Conservation (phyloP, 768 basidiomycete genomes). For the Termitomyces eurrhizus region DNA sequence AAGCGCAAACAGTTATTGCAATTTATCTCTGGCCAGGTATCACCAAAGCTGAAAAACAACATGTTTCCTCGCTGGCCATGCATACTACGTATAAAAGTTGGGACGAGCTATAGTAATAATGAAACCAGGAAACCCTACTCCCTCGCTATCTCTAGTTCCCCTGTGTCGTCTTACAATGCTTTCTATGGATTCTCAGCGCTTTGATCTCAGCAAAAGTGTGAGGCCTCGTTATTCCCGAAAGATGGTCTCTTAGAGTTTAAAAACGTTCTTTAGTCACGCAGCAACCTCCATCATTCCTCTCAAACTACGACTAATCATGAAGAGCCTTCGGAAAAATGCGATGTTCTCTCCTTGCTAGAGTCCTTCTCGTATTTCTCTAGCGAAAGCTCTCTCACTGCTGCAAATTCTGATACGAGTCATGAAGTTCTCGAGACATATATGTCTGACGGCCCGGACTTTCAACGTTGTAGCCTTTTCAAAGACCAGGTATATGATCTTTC, state of each 20-base stretch:
- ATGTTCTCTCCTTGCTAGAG: neutral
- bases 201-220: slow-evolving; percentile 22
- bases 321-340: neutral
- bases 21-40: slow-evolving; percentile 3
- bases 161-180: slow-evolving; percentile 5
- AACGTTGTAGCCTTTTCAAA: slow-evolving; percentile 21
- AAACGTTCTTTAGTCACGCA: slow-evolving; percentile 1
- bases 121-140: slow-evolving; percentile 4
- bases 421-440: neutral
- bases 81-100: slow-evolving; percentile 12
- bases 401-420: neutral
- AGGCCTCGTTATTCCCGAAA: neutral
- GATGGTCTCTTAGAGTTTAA: neutral
- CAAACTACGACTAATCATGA: neutral
- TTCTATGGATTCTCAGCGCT: slow-evolving; percentile 28
- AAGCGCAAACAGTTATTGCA: slow-evolving; percentile 3
- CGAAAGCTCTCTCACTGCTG: neutral
- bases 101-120: neutral
- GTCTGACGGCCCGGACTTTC: slow-evolving; percentile 20
- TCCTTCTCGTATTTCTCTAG: neutral
- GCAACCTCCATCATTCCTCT: neutral
- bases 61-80: slow-evolving; percentile 8
- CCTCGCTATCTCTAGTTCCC: neutral
- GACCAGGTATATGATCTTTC: neutral
- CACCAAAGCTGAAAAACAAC: slow-evolving; percentile 12